Evolutionary conservation across 352 stramenopile species (phyloP).

Genomic region (Hyaloperonospora arabidopsidis): DNA sequence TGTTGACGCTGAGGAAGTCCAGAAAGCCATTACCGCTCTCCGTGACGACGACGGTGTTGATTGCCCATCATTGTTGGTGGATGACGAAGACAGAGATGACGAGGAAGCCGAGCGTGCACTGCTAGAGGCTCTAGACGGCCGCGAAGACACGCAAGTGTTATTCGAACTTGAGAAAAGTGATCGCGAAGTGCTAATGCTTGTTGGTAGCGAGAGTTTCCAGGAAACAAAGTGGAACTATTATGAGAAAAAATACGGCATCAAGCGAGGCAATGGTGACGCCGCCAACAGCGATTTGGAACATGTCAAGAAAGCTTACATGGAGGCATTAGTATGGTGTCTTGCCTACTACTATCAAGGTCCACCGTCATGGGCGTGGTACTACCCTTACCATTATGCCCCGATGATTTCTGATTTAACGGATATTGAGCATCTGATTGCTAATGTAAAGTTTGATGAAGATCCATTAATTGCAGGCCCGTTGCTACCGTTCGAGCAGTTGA

Average conservation of each 20-base stretch:
- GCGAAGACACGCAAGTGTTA: conserved; percentile 37
- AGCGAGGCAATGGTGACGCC: conserved; percentile 46
- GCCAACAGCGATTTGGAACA: conserved; percentile 44
- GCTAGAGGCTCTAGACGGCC: conserved; percentile 52
- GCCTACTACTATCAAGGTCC: conserved; percentile 88
- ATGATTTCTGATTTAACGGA: conserved; percentile 97
- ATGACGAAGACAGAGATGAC: conserved; percentile 52
- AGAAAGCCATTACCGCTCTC: conserved; percentile 40
- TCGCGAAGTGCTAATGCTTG: conserved; percentile 44
- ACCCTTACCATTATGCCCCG: conserved; percentile 98
- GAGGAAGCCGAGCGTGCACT: conserved; percentile 49
- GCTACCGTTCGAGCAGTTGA: conserved; percentile 95
- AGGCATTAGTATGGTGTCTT: conserved; percentile 72
- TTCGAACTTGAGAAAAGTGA: conserved; percentile 37
- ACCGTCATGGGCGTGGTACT: conserved; percentile 98
- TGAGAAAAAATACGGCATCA: conserved; percentile 68
- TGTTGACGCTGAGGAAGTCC: conserved; percentile 39
- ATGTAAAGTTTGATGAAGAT: conserved; percentile 84
- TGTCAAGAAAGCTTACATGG: conserved; percentile 73
- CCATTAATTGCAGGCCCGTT: conserved; percentile 70
- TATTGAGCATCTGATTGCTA: conserved; percentile 53
- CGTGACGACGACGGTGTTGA: conserved; percentile 40
- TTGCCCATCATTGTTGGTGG: conserved; percentile 22
- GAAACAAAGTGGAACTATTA: conserved; percentile 85
- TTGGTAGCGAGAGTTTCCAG: conserved; percentile 65